phyloP scores from a whole-genome alignment of 768 basidiomycete species.

The Xanthoconium purpureum region DNA sequence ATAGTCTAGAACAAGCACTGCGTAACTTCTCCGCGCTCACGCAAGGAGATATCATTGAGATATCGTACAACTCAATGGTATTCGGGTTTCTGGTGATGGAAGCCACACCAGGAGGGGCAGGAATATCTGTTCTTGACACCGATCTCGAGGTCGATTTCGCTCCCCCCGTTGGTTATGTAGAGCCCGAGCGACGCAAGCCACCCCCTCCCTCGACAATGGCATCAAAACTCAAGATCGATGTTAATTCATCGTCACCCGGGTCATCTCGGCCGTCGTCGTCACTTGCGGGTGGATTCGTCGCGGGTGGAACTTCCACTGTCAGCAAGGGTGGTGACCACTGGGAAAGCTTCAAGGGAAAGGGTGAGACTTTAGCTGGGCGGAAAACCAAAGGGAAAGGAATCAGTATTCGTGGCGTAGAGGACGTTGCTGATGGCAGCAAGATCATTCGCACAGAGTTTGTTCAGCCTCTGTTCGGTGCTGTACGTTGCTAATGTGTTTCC shows the following conservation, averaged over 20 bases:
- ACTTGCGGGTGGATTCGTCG: constrained; percentile 62
- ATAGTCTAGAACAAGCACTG: constrained; percentile 89
- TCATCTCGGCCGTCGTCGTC: constrained; percentile 80
- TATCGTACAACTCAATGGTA: constrained; percentile 92
- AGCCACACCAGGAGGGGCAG: constrained; percentile 77
- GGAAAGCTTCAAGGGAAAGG: constrained; percentile 96
- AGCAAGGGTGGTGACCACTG: constrained; percentile 80
- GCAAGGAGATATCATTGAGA: constrained; percentile 96
- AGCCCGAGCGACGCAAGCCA: constrained; percentile 84
- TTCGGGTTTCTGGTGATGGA: constrained; percentile 98
- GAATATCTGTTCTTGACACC: constrained; percentile 88
- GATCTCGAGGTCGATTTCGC: constrained; percentile 99
- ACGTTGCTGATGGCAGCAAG: constrained; percentile 76
- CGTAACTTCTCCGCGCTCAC: constrained; percentile 91
- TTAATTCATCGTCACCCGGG: constrained; percentile 81
- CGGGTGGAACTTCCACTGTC: constrained; percentile 47
- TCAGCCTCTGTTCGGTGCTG: background rate
- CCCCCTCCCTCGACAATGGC: constrained; percentile 89
- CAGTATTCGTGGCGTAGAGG: constrained; percentile 76
- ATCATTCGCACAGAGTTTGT: constrained; percentile 90
- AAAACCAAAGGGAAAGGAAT: constrained; percentile 96
- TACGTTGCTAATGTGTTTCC: constrained; percentile 10
- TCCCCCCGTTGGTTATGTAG: constrained; percentile 88
- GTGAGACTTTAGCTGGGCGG: constrained; percentile 85
- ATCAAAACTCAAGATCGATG: constrained; percentile 92